phyloP scores from a whole-genome alignment of 176 grass and related monocot genomes.

The Pharus latifolius region DNA sequence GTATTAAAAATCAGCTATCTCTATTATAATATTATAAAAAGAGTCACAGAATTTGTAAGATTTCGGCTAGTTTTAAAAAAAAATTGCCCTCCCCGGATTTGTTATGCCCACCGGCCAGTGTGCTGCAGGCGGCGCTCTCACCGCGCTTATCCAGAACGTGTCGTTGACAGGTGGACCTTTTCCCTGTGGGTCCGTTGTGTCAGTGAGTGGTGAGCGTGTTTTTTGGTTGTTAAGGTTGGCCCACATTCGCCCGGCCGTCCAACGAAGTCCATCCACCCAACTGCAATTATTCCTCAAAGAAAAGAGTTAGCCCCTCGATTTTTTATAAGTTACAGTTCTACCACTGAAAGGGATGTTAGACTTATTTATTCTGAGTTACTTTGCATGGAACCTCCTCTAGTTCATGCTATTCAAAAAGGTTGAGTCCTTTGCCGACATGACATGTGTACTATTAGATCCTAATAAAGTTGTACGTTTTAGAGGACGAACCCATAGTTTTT shows the following conservation, averaged over 20 bases:
- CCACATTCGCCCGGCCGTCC: conserved; percentile 14
- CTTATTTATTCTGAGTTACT: not conserved
- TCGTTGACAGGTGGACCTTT: not conserved
- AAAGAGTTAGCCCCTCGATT: conserved; percentile 13
- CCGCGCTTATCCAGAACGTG: no score
- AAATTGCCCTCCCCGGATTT: not conserved
- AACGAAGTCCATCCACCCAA: conserved; percentile 29
- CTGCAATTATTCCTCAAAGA: conserved; percentile 13
- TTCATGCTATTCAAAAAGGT: not conserved
- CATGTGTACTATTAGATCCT: no score
- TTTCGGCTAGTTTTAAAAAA: no score
- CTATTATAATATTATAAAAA: no score
- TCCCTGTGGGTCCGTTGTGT: rapidly evolving
- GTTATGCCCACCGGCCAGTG: not conserved
- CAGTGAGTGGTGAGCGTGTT: not conserved
- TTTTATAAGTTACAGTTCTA: not conserved
- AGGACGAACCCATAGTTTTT: no score
- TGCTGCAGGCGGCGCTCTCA: not conserved
- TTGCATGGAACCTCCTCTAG: not conserved
- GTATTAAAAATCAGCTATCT: no score
- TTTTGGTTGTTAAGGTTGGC: not conserved
- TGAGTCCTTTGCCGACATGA: no score
- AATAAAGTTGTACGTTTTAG: no score
- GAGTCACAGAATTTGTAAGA: no score
- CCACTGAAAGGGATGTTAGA: not conserved